Conservation (phyloP, 2,329 filamentous ascomycete species). For the Curvularia verruculosa region DNA sequence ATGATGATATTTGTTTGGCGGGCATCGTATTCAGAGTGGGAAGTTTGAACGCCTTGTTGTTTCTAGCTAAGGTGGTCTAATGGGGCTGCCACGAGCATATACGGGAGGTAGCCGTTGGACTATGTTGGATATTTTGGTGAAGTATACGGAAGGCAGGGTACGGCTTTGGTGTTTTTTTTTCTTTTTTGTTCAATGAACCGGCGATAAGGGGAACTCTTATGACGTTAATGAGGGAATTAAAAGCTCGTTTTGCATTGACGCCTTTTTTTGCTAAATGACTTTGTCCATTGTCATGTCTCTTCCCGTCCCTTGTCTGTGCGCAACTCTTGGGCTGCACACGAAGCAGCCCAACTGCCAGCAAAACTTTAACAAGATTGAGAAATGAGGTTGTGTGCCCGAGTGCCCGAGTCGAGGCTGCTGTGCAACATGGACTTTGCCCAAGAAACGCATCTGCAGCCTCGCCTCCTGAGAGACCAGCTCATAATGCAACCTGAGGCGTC, state of each 20-base stretch:
- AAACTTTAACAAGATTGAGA: not conserved
- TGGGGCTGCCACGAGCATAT: slow-evolving; percentile 21
- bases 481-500: slow-evolving; percentile 3
- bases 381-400: not conserved
- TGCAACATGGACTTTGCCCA: not conserved
- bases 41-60: slow-evolving; percentile 30
- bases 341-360: not conserved
- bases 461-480: not conserved
- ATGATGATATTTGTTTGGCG: slow-evolving; percentile 36
- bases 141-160: slow-evolving; percentile 13
- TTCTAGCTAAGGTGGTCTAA: slow-evolving; percentile 28
- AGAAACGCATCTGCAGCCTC: not conserved
- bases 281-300: slow-evolving; percentile 2
- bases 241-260: slow-evolving; percentile 35
- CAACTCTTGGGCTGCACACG: not conserved
- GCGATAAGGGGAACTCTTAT: slow-evolving; percentile 32
- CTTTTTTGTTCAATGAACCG: slow-evolving; percentile 32
- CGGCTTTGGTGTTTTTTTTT: slow-evolving; percentile 36
- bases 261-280: not conserved
- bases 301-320: not conserved
- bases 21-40: slow-evolving; percentile 26
- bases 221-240: slow-evolving; percentile 49
- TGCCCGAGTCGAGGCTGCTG: not conserved
- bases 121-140: slow-evolving; percentile 15
- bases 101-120: slow-evolving; percentile 14